Evolutionary conservation across 805 yeast genomes (phyloP).

Genomic region (Ogataea angusta): DNA sequence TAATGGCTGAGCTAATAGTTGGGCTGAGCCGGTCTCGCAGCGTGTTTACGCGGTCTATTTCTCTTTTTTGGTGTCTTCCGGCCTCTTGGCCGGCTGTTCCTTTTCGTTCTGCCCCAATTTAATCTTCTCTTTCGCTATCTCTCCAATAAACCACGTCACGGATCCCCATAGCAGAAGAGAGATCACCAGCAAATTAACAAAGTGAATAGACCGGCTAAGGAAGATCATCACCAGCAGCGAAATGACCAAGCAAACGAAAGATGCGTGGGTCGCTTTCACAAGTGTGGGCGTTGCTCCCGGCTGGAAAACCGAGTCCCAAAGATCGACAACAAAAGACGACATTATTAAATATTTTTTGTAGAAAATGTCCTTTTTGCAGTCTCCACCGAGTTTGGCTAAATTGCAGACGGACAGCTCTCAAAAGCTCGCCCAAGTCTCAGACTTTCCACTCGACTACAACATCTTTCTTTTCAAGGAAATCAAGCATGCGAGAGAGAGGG

Average conservation of each 20-base stretch:
- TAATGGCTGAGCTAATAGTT: background rate
- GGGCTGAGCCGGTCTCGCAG: background rate
- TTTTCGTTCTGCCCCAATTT: constrained; percentile 41
- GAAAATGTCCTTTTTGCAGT: constrained; percentile 15
- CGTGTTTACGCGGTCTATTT: background rate
- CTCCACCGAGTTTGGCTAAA: constrained; percentile 5
- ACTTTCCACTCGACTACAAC: constrained; percentile 38
- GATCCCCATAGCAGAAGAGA: constrained; percentile 64
- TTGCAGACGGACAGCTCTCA: constrained; percentile 15
- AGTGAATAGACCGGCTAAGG: constrained; percentile 66
- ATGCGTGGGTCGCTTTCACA: constrained; percentile 81
- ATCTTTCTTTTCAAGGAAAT: constrained; percentile 36
- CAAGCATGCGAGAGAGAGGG: constrained; percentile 18
- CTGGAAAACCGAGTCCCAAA: constrained; percentile 88
- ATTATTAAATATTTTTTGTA: background rate
- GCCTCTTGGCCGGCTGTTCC: constrained; percentile 13
- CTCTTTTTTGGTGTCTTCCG: constrained; percentile 2
- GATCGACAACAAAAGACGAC: constrained; percentile 52
- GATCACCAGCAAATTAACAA: constrained; percentile 43
- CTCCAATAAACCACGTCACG: constrained; percentile 84
- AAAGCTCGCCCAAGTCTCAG: constrained; percentile 29
- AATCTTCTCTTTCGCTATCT: constrained; percentile 47
- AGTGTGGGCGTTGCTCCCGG: constrained; percentile 94
- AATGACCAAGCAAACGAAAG: constrained; percentile 63
- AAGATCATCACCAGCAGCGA: constrained; percentile 58